phyloP scores from a whole-genome alignment of 495 filamentous ascomycete species.

The Aspergillus bridgeri region DNA sequence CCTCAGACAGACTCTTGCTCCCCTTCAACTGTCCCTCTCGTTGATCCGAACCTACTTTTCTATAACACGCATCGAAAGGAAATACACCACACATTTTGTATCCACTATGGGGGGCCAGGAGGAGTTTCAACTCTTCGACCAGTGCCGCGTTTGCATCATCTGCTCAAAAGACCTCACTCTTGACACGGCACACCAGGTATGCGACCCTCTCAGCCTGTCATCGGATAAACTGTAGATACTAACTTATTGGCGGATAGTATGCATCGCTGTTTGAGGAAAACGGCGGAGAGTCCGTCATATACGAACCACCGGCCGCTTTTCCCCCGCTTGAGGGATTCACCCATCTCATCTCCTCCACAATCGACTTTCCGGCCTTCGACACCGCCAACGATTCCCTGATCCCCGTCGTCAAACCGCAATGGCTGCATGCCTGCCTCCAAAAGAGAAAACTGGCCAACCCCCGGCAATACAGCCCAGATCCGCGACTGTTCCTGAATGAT shows the following conservation, averaged over 20 bases:
- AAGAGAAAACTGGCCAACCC: conserved; percentile 71
- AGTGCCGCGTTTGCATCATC: conserved; percentile 42
- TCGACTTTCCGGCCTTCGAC: conserved; percentile 83
- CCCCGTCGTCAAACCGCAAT: conserved; percentile 78
- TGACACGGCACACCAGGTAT: conserved; percentile 43
- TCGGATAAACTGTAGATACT: neutral
- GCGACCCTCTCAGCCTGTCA: conserved; percentile 1
- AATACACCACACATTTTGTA: neutral
- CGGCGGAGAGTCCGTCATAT: conserved; percentile 50
- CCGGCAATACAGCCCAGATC: conserved; percentile 85
- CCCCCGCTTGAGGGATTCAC: conserved; percentile 61
- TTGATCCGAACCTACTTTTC: neutral
- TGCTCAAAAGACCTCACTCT: conserved; percentile 46
- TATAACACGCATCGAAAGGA: neutral
- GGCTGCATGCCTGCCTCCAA: conserved; percentile 66
- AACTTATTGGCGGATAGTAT: conserved; percentile 23
- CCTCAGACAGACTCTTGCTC: too few relatives aligned
- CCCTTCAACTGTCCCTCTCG: too few relatives aligned
- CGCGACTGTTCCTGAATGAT: conserved; percentile 81
- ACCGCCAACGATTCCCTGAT: conserved; percentile 68
- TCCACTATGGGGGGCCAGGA: conserved; percentile 31
- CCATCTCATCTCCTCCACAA: conserved; percentile 79
- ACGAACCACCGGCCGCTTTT: conserved; percentile 40
- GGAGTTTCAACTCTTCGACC: conserved; percentile 38
- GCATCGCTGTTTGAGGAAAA: conserved; percentile 43